Conservation (phyloP, 2,329 filamentous ascomycete genomes). For the Microcyclosporella mali region DNA sequence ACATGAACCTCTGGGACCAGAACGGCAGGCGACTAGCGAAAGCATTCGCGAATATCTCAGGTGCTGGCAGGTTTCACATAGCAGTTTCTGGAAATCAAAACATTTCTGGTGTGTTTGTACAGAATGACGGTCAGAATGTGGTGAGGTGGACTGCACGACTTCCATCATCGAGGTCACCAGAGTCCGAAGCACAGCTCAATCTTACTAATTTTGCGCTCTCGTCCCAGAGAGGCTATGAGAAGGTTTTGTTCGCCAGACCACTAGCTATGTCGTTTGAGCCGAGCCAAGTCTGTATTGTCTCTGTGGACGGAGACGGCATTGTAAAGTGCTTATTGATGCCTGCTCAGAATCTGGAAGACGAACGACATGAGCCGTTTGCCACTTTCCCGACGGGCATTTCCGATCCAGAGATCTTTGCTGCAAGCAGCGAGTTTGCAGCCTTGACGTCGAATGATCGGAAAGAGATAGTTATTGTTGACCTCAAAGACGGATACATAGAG, state of each 20-base stretch:
- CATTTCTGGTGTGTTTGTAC: conserved; percentile 5
- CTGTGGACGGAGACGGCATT: conserved; percentile 4
- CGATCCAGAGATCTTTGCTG: conserved; percentile 15
- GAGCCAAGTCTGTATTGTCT: conserved; percentile 5
- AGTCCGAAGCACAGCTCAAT: neutral
- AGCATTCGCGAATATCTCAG: neutral
- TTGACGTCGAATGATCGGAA: conserved; percentile 16
- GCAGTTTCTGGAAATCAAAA: neutral
- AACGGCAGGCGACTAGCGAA: conserved; percentile 4
- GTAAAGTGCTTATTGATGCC: conserved; percentile 4
- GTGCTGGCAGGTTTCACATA: conserved; percentile 5
- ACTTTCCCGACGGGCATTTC: conserved; percentile 18
- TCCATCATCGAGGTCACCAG: neutral
- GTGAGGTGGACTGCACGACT: neutral
- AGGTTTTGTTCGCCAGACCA: conserved; percentile 7
- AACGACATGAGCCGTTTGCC: conserved; percentile 1
- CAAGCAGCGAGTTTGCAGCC: conserved; percentile 21
- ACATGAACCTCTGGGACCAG: conserved; percentile 2
- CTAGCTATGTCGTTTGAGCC: conserved; percentile 8
- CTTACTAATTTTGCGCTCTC: neutral
- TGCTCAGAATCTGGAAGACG: neutral
- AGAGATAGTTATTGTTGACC: conserved; percentile 22
- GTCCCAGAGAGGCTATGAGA: neutral
- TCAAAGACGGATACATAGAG: conserved; percentile 29
- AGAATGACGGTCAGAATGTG: conserved; percentile 1